Base-by-base conservation (phyloP, 2,329 filamentous ascomycete species). In the Elsinoe necatrix region DNA sequence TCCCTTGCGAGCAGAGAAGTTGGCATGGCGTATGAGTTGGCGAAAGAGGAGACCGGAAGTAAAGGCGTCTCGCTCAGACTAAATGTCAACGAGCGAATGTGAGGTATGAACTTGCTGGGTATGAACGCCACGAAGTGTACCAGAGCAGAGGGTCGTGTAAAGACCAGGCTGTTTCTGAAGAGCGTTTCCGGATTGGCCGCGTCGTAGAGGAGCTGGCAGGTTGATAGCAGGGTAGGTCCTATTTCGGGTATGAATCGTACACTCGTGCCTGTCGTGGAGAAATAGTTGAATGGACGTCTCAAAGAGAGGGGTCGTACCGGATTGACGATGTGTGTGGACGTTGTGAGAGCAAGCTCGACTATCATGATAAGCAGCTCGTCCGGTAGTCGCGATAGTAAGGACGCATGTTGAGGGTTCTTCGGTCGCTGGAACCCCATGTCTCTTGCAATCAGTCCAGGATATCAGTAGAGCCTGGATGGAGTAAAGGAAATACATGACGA, bases 121-220 rank as follows among this genome's bases (percentile, higher is more conserved):
- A 71, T 56, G 1, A 61, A 59, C 0, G 45, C 37, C 31, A 72
- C 61, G 62, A 72, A 73, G 8, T 56, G 42, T 3, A 63, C 63
- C 52, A 67, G 63, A 42, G 61, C 59, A 25, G 67, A 63, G 14
- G 68, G 63, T 31, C 59, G 63, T 5, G 67, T 71, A 61, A 73
- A 73, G 39, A 64, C 62, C 60, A 73, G 72, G 9, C 59, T 64
- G 58, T 72, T 73, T 2, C 64, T 54, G 59, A 68, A 70, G 0
- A 72, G 58, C 9, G 64, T 59, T 16, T 64, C 63, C 43, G 65
- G 56, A 54, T 70, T 65, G 20, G 60, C 61, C 57, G 72, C 69
- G 55, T 63, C 62, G 56, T 72, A 67, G 21, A 69, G 57, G 29
- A 65, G 60, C 31, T 67, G 67, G 57, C 70, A 73, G 14, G 69